Percentiles rank a stretch among this genome's conserved stretches.
Evolutionary conservation across 805 yeast genomes (phyloP).

Genomic region (Grigorovia humatica): DNA sequence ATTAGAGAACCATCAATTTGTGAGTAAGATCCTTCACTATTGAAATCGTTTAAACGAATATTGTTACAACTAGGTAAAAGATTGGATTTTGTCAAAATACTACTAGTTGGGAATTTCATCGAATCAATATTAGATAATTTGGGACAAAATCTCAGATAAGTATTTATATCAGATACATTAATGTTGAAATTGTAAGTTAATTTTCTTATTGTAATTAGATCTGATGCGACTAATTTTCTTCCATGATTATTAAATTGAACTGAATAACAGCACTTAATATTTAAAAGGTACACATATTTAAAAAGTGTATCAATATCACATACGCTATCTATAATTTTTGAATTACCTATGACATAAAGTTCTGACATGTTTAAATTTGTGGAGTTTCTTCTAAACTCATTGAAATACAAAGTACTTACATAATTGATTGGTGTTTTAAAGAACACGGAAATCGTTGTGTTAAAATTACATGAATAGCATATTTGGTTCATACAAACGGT

Average conservation of each 20-base stretch:
- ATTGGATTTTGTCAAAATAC: neutral
- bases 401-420: constrained; percentile 21
- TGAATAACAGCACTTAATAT: constrained; percentile 14
- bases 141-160: constrained; percentile 12
- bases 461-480: constrained; percentile 3
- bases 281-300: constrained; percentile 15
- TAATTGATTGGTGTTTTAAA: constrained; percentile 17
- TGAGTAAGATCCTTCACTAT: constrained; percentile 10
- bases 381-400: constrained; percentile 9
- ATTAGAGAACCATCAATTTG: constrained; percentile 16
- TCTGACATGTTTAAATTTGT: constrained; percentile 14
- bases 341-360: constrained; percentile 18
- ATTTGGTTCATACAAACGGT: constrained; percentile 9
- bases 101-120: constrained; percentile 13
- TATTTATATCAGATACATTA: constrained; percentile 1
- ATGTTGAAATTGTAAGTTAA: constrained; percentile 4
- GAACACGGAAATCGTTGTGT: constrained; percentile 15
- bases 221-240: constrained; percentile 11
- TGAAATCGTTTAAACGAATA: constrained; percentile 14
- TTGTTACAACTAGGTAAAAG: constrained; percentile 16
- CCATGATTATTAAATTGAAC: constrained; percentile 11
- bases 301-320: constrained; percentile 20
- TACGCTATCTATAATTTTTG: constrained; percentile 5
- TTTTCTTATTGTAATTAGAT: constrained; percentile 12
- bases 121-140: constrained; percentile 11